A percentile compares a stretch with the other conserved stretches of the same genome.
These are phyloP conservation scores for Chaetomium cochliodes DNA, from an alignment of 495 filamentous ascomycete genomes.

Conservation along the genomic window DNA sequence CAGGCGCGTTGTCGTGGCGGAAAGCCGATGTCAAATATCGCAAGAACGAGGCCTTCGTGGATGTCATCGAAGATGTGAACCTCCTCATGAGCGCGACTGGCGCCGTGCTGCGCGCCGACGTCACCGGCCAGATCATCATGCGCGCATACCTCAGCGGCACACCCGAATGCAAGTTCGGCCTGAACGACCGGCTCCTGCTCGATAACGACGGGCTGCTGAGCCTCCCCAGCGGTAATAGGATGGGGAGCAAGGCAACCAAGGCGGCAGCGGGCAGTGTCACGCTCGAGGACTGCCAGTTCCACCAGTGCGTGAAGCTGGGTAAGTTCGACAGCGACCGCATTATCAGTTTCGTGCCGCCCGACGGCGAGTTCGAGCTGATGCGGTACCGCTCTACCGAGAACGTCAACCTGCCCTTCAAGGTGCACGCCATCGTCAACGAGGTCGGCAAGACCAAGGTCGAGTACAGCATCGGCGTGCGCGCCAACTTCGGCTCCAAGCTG, in stretches of 20 bases:
- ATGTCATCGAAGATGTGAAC: conserved; percentile 99
- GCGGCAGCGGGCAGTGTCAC: conserved; percentile 95
- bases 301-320: conserved; percentile 97
- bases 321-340: conserved; percentile 97
- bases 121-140: conserved; percentile 98
- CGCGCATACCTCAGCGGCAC: conserved; percentile 95
- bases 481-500: conserved; percentile 93
- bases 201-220: conserved; percentile 70
- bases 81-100: conserved; percentile 96
- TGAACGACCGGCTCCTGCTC: conserved; percentile 92
- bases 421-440: conserved; percentile 98
- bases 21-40: conserved; percentile 97
- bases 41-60: conserved; percentile 98
- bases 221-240: conserved; percentile 65
- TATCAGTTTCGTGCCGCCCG: conserved; percentile 95
- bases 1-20: conserved; percentile 93
- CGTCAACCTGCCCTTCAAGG: conserved; percentile 98
- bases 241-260: conserved; percentile 82
- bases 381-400: conserved; percentile 99
- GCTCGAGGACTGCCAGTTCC: conserved; percentile 97
- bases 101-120: conserved; percentile 92
- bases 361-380: conserved; percentile 99
- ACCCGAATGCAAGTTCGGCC: conserved; percentile 98
- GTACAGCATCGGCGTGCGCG: conserved; percentile 95
- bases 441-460: conserved; percentile 97